phyloP scores from a whole-genome alignment of 129 eudicot species.

The Flaveria trinervia region DNA sequence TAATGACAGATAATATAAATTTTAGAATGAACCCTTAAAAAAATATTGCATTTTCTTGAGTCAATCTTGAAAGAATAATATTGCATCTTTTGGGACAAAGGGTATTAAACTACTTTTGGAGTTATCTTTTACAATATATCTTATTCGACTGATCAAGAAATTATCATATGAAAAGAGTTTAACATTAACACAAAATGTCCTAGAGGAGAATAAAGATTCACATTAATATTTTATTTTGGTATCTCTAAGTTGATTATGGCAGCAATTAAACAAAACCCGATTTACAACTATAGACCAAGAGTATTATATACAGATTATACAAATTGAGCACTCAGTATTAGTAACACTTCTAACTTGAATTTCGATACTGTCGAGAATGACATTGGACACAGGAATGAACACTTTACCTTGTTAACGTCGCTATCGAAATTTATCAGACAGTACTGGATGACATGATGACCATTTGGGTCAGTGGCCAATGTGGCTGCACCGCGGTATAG shows the following conservation, averaged over 20 bases:
- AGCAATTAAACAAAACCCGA: constrained; percentile 5
- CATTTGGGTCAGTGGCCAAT: constrained; percentile 55
- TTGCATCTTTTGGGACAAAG: constrained; percentile 4
- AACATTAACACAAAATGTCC: background rate
- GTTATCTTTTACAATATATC: background rate
- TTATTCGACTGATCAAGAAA: background rate
- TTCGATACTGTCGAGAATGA: background rate
- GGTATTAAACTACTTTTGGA: background rate
- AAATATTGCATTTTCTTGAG: constrained; percentile 16
- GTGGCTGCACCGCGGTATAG: constrained; percentile 46
- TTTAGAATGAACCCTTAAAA: background rate
- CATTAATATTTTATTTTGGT: background rate
- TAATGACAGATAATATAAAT: background rate
- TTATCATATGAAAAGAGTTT: background rate
- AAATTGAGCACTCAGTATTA: background rate
- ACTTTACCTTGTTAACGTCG: constrained; percentile 54
- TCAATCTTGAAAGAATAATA: constrained; percentile 8
- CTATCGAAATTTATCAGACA: constrained; percentile 50
- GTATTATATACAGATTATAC: background rate
- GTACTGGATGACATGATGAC: constrained; percentile 67
- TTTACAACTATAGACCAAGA: background rate
- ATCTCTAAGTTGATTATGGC: background rate
- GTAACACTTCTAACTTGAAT: background rate
- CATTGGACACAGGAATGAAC: constrained; percentile 6
- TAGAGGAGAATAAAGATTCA: background rate